Percentiles rank a stretch among this genome's conserved stretches.
Evolutionary conservation across 495 filamentous ascomycete species (phyloP).

Genomic region (Hypoxylon perforatum): DNA sequence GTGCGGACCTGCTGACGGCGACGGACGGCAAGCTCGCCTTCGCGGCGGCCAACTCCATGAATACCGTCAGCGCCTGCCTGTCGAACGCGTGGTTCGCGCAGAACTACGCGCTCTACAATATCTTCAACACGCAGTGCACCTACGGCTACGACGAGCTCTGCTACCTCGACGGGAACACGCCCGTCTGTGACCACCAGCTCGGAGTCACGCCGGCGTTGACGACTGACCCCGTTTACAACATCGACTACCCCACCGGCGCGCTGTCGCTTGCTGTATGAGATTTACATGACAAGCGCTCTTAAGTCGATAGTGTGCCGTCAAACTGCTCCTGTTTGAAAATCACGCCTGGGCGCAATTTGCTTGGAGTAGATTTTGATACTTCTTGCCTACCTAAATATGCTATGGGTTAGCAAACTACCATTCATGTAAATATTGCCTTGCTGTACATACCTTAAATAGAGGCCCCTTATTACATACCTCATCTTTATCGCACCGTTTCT

Average conservation of each 20-base stretch:
- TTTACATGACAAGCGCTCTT: no score
- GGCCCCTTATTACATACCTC: conserved; percentile 8
- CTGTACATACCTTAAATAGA: background rate
- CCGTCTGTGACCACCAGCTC: conserved; percentile 41
- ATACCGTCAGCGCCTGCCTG: conserved; percentile 40
- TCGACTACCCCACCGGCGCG: conserved; percentile 42
- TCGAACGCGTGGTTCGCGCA: conserved; percentile 43
- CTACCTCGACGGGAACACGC: conserved; percentile 42
- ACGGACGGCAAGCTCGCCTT: conserved; percentile 37
- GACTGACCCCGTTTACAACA: conserved; percentile 37
- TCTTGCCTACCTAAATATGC: conserved; percentile 6
- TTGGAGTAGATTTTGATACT: conserved; percentile 21
- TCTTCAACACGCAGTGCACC: conserved; percentile 45
- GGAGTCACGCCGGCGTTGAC: conserved; percentile 19
- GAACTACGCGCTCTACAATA: conserved; percentile 50
- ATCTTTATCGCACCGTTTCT: no score
- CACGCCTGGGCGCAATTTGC: conserved; percentile 1
- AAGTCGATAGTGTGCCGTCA: background rate
- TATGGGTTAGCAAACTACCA: background rate
- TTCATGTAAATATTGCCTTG: conserved; percentile 23
- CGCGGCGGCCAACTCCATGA: conserved; percentile 46
- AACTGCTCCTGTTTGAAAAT: conserved; percentile 1
- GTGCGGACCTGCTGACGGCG: conserved; percentile 36
- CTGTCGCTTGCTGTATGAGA: conserved; percentile 19
- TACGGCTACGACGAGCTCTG: conserved; percentile 46